A percentile compares a stretch with the other conserved stretches of the same genome.
Evolutionary conservation across 2,329 filamentous ascomycete genomes (phyloP).

Genomic region (Claviceps sp.): DNA sequence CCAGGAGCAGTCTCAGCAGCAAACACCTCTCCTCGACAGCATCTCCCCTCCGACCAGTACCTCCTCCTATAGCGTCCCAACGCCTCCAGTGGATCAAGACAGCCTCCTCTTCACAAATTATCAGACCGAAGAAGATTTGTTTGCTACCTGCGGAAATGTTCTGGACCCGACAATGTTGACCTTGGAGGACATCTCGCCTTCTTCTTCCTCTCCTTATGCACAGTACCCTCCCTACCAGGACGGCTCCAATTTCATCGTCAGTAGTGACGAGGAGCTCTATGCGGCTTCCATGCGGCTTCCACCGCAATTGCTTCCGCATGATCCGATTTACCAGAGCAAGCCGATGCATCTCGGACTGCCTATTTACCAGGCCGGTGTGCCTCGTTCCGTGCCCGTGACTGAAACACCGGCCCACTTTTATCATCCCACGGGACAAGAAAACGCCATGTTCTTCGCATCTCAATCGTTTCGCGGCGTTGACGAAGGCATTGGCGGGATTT

Average conservation of each 20-base stretch:
- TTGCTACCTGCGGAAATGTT: conserved; percentile 18
- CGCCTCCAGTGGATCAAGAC: conserved; percentile 39
- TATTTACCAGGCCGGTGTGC: conserved; percentile 16
- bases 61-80: conserved; percentile 36
- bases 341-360: conserved; percentile 28
- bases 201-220: conserved; percentile 24
- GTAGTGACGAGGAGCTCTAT: conserved; percentile 49
- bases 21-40: conserved; percentile 46
- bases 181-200: conserved; percentile 25
- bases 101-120: conserved; percentile 33
- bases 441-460: conserved; percentile 56
- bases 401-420: conserved; percentile 43
- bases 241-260: conserved; percentile 45
- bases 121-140: conserved; percentile 33
- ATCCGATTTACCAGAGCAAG: conserved; percentile 28
- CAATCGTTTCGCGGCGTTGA: conserved; percentile 48
- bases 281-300: conserved; percentile 43
- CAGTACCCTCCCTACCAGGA: conserved; percentile 50
- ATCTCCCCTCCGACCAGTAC: conserved; percentile 49
- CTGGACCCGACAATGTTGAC: conserved; percentile 29
- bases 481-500: conserved; percentile 48
- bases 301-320: conserved; percentile 27
- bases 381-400: conserved; percentile 12
- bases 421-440: conserved; percentile 53
- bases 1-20: conserved; percentile 16